Evolutionary conservation across 495 filamentous ascomycete species (phyloP).

Genomic region (Aspergillus panamensis): DNA sequence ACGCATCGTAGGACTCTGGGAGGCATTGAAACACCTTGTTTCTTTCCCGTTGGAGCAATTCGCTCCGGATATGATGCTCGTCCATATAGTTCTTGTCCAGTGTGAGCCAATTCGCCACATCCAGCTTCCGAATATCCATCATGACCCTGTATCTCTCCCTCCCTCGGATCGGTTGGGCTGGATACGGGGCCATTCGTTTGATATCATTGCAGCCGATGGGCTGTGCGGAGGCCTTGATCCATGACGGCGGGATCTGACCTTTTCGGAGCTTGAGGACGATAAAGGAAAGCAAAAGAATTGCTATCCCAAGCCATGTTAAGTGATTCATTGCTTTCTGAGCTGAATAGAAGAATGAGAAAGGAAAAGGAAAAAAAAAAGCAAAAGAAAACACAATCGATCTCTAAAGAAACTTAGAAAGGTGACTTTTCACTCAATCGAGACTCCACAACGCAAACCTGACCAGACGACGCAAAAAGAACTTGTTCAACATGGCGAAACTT

Average conservation of each 20-base stretch:
- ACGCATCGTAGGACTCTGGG: constrained; percentile 49
- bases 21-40: constrained; percentile 46
- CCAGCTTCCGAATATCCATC: constrained; percentile 54
- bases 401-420: constrained; percentile 20
- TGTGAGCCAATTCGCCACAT: constrained; percentile 51
- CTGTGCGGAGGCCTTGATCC: constrained; percentile 3
- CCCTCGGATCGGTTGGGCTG: constrained; percentile 45
- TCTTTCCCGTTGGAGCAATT: constrained; percentile 41
- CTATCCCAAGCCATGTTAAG: constrained; percentile 35
- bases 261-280: constrained; percentile 29
- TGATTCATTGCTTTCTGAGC: constrained; percentile 31
- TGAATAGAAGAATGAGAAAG: constrained; percentile 10
- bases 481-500: constrained; percentile 22
- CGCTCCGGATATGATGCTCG: constrained; percentile 43
- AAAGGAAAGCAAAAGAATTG: constrained; percentile 39
- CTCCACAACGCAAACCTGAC: constrained; percentile 16
- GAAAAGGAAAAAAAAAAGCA: constrained; percentile 6
- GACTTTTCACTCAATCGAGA: constrained; percentile 9
- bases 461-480: constrained; percentile 11
- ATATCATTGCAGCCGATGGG: constrained; percentile 27
- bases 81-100: constrained; percentile 51
- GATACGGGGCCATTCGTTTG: constrained; percentile 41
- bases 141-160: constrained; percentile 45
- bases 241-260: constrained; percentile 11
- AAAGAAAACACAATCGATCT: constrained; percentile 19